phyloP scores from a whole-genome alignment of 345 rosid species.

The Cardamine occulta region DNA sequence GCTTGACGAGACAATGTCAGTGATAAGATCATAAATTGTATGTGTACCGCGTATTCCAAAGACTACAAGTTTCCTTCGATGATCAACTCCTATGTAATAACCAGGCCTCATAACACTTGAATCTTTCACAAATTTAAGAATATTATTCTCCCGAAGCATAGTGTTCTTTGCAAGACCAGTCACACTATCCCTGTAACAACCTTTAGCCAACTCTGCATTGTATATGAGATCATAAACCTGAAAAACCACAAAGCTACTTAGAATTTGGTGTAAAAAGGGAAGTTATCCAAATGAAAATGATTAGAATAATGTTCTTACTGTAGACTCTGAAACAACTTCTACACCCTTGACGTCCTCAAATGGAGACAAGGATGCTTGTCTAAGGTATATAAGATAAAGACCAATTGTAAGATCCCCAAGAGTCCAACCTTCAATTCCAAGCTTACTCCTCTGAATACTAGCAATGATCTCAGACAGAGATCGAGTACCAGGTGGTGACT shows the following conservation, averaged over 20 bases:
- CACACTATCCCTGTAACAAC: slow-evolving; percentile 63
- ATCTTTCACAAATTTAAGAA: slow-evolving; percentile 72
- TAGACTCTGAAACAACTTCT: slow-evolving; percentile 64
- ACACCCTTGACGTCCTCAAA: slow-evolving; percentile 77
- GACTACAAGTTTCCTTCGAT: slow-evolving; percentile 70
- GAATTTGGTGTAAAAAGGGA: slow-evolving; percentile 14
- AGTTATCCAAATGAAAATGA: slow-evolving; percentile 5
- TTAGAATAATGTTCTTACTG: slow-evolving; percentile 44
- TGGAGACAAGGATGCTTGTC: slow-evolving; percentile 70
- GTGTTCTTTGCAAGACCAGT: slow-evolving; percentile 64
- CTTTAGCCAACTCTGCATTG: slow-evolving; percentile 83
- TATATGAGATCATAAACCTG: slow-evolving; percentile 88
- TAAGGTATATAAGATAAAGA: slow-evolving; percentile 84
- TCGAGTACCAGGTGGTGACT: slow-evolving; percentile 55
- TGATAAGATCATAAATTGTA: slow-evolving; percentile 83
- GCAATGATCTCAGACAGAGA: slow-evolving; percentile 80
- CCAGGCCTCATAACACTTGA: slow-evolving; percentile 95
- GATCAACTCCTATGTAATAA: slow-evolving; percentile 78
- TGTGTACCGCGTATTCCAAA: slow-evolving; percentile 89
- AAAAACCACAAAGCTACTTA: slow-evolving; percentile 23
- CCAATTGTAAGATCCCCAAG: slow-evolving; percentile 94
- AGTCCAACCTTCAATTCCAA: slow-evolving; percentile 90
- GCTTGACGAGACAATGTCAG: slow-evolving; percentile 84
- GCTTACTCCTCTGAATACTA: slow-evolving; percentile 88
- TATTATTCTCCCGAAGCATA: slow-evolving; percentile 79